Conservation (phyloP, 2,329 filamentous ascomycete genomes). For the Colletotrichum noveboracense region DNA sequence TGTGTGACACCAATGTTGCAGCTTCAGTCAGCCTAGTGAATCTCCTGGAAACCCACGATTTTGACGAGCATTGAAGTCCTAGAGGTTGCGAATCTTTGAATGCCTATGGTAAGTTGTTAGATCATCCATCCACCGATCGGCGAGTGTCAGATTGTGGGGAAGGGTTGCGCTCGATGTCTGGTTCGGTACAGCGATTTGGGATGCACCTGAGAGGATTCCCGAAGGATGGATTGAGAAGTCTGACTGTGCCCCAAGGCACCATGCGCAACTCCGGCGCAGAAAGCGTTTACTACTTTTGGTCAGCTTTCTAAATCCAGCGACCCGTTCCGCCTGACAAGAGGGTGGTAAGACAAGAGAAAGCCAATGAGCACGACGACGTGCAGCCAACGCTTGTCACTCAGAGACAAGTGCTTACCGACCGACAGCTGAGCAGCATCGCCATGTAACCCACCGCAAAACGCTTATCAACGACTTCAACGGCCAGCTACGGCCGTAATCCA, state of each 20-base stretch:
- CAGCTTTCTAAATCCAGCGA: slow-evolving; percentile 6
- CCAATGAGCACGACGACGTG: neutral
- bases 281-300: neutral
- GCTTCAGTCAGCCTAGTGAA: neutral
- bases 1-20: neutral
- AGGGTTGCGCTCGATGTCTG: neutral
- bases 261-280: neutral
- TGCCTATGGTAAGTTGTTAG: neutral
- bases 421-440: neutral
- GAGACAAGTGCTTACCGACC: neutral
- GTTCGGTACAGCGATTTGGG: neutral
- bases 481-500: neutral
- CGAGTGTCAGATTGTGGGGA: neutral
- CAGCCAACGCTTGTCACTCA: neutral
- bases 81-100: neutral
- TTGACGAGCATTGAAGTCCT: neutral
- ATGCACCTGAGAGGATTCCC: neutral
- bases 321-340: neutral
- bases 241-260: neutral
- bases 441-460: neutral
- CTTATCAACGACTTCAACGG: neutral
- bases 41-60: neutral
- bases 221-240: neutral
- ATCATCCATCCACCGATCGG: neutral
- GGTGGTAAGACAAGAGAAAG: neutral